Evolutionary conservation across 2,329 filamentous ascomycete genomes (phyloP).

Genomic region (Rutstroemia sp.): DNA sequence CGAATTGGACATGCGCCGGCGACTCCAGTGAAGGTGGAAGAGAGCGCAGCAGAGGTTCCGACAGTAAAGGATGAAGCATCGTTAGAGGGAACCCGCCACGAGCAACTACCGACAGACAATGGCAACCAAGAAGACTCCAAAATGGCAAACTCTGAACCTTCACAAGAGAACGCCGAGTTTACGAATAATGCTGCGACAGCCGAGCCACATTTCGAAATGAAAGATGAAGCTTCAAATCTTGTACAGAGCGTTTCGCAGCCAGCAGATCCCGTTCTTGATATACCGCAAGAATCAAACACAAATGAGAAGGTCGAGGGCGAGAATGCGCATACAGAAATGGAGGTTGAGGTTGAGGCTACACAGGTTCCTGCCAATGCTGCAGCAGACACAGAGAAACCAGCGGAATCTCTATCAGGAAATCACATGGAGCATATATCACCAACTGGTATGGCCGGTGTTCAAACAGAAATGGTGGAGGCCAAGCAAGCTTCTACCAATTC

Average conservation of each 20-base stretch:
- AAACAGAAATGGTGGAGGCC: too few species aligned
- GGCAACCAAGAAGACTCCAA: neutral
- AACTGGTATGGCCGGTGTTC: too few species aligned
- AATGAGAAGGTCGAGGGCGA: neutral
- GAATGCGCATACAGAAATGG: neutral
- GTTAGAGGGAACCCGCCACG: neutral
- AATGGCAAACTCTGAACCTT: conserved; percentile 2
- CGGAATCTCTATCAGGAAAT: too few species aligned
- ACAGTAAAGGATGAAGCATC: neutral
- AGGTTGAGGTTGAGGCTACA: neutral
- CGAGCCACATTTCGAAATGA: neutral
- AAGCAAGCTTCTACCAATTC: too few species aligned
- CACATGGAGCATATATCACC: too few species aligned
- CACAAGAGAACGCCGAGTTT: neutral
- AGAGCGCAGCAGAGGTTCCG: neutral
- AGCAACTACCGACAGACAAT: neutral
- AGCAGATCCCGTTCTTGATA: neutral
- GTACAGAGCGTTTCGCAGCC: neutral
- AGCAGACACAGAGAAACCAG: neutral
- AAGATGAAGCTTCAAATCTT: neutral
- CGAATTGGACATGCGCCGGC: conserved; percentile 8
- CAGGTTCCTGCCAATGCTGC: neutral
- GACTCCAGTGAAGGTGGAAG: neutral
- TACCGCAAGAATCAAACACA: neutral
- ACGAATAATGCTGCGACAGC: too few species aligned